Percentiles rank a stretch among this genome's conserved stretches.
phyloP scores from a whole-genome alignment of 2,329 filamentous ascomycete species.

The Arachnomyces sp. region DNA sequence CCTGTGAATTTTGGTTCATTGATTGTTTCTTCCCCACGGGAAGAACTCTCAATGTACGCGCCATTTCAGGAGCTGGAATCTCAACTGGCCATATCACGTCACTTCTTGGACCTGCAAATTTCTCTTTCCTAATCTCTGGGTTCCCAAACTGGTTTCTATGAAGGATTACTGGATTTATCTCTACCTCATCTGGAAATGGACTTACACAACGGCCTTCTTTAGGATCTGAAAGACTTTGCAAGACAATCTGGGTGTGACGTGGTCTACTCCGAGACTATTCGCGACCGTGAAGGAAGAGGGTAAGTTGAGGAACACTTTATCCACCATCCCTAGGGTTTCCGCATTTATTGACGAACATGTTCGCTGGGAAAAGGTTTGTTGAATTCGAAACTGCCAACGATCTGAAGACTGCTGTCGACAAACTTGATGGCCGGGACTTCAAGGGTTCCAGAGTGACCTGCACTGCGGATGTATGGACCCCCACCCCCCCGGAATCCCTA shows the following conservation, averaged over 20 bases:
- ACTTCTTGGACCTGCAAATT: too few species aligned
- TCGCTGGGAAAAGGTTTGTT: slow-evolving; percentile 61
- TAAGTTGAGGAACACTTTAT: slow-evolving; percentile 40
- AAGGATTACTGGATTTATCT: slow-evolving; percentile 13
- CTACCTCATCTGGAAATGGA: slow-evolving; percentile 49
- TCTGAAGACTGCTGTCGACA: slow-evolving; percentile 83
- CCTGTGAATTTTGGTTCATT: too few species aligned
- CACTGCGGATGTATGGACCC: slow-evolving; percentile 65
- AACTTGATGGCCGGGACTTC: slow-evolving; percentile 87
- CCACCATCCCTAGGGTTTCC: slow-evolving; percentile 13
- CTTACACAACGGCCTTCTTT: slow-evolving; percentile 71
- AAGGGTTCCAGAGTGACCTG: slow-evolving; percentile 83
- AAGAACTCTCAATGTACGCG: too few species aligned
- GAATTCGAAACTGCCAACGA: slow-evolving; percentile 93
- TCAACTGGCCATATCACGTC: too few species aligned
- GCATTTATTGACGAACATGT: slow-evolving; percentile 15
- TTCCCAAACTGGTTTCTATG: too few species aligned
- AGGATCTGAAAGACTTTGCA: slow-evolving; percentile 99
- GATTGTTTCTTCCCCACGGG: too few species aligned
- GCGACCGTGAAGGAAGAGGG: slow-evolving; percentile 88
- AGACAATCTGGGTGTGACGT: slow-evolving; percentile 94
- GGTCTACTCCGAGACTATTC: slow-evolving; percentile 92
- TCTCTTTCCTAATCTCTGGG: too few species aligned
- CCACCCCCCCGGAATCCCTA: slow-evolving; percentile 10
- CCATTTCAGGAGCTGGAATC: too few species aligned